Evolutionary conservation across 352 stramenopile species (phyloP), one percentile per base, ranked within the genome.

Genomic region (Achlya hypogyna): DNA sequence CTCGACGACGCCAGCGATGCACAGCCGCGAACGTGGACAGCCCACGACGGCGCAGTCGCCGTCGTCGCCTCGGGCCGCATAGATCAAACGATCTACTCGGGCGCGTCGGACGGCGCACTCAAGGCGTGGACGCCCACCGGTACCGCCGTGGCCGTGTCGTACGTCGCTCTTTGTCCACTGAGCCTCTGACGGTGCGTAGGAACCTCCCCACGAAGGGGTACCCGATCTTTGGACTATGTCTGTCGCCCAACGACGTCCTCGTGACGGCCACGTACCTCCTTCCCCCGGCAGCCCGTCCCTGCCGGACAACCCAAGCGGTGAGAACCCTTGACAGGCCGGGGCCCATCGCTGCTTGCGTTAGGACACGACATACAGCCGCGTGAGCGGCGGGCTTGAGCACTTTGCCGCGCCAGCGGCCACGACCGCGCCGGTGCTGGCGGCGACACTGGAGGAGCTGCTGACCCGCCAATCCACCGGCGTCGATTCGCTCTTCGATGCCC

Each of bases 291-390:
- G 85, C 84, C n/a, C 75, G 84, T 40, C 84, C 84, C 18, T 91
- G 89, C 49, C 81, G 84, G 62, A 89, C 86, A 56, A 90, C 83
- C 10, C 84, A 93, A 42, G 84, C 84, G 0, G 60, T 67, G n/a
- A n/a, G n/a, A n/a, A n/a, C n/a, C n/a, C n/a, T n/a, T 49, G 22
- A 20, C 42, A 49, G 18, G 18, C 18, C 22, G 42, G 22, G 18
- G 42, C 28, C 12, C 53, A n/a, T 47, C n/a, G n/a, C n/a, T n/a
- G 8, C 35, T 45, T 10, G 18, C 18, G 9, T 20, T 64, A 67
- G 60, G 84, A 93, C 59, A 81, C 91, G n/a, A 89, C 84, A 27
- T 93, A 91, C 72, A 88, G 76, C 38, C 81, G 84, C 53, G 80
- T 93, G 1, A 90, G 81, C 5, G 79, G 77, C 49, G 76, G 78